Evolutionary conservation across 352 stramenopile genomes (phyloP), one percentile per base, ranked within the genome.

Genomic region (Globisporangium heterothallicum): DNA sequence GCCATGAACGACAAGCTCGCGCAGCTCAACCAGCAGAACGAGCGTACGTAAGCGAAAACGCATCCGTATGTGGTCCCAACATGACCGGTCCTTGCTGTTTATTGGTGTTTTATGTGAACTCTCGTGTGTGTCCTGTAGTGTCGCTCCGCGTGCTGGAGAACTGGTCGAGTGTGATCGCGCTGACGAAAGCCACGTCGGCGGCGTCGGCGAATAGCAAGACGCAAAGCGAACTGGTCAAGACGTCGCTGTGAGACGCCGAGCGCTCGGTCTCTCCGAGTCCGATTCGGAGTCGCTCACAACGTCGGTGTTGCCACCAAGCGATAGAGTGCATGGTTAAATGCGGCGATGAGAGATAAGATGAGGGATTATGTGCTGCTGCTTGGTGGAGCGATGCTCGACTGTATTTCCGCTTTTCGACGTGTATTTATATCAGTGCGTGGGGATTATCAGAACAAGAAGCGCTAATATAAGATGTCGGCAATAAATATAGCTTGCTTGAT

Each of bases 21-120:
- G 57, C 74, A 84, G 59, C 78, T 92, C 47, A 92, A 92, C 49
- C 49, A 86, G 54, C 81, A 92, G 63, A 90, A 89, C 53, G 81
- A 92, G 59, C 58, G 81, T 92, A 59, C 58, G 78, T 72, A 1
- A 1, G n/a, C n/a, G n/a, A n/a, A n/a, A n/a, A n/a, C n/a, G n/a
- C n/a, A n/a, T n/a, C n/a, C n/a, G n/a, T n/a, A n/a, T n/a, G n/a
- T n/a, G n/a, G n/a, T n/a, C n/a, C n/a, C n/a, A n/a, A n/a, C n/a
- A n/a, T n/a, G n/a, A n/a, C n/a, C n/a, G n/a, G n/a, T n/a, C n/a
- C n/a, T n/a, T n/a, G n/a, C n/a, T n/a, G n/a, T n/a, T n/a, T n/a
- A n/a, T n/a, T n/a, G n/a, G n/a, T n/a, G n/a, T n/a, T n/a, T n/a
- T n/a, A n/a, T n/a, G n/a, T n/a, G n/a, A n/a, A n/a, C 40, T 22